phyloP scores from a whole-genome alignment of 176 grass and related monocot species.

The Elymus sibiricus region DNA sequence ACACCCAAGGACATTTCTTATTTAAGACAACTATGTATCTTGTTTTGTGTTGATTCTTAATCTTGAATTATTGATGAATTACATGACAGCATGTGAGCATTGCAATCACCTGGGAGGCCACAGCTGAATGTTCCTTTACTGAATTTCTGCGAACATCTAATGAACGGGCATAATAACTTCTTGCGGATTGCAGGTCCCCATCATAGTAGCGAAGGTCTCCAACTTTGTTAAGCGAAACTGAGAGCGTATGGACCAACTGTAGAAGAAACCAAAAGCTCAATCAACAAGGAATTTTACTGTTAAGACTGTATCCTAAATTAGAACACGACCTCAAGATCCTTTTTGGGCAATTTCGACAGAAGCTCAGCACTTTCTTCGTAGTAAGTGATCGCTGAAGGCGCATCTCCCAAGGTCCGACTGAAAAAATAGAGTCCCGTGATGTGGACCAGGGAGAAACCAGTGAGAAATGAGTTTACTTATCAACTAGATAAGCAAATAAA shows the following conservation, averaged over 20 bases:
- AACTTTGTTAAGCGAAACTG: slow-evolving; percentile 97
- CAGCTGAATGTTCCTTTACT: slow-evolving; percentile 68
- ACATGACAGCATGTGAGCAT: neutral
- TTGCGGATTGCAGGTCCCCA: slow-evolving; percentile 84
- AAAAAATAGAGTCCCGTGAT: slow-evolving; percentile 25
- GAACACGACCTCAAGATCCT: slow-evolving; percentile 81
- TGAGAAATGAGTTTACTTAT: neutral
- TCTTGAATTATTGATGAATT: neutral
- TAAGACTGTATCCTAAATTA: neutral
- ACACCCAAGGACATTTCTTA: neutral
- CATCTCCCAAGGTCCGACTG: slow-evolving; percentile 84
- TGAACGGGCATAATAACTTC: slow-evolving; percentile 76
- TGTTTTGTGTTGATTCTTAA: neutral
- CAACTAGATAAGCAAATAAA: slow-evolving; percentile 21
- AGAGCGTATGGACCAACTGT: slow-evolving; percentile 87
- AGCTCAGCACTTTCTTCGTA: slow-evolving; percentile 95
- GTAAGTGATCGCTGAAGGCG: slow-evolving; percentile 62
- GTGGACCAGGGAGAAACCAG: slow-evolving; percentile 18
- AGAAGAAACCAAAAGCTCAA: slow-evolving; percentile 33
- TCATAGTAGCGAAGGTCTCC: slow-evolving; percentile 87
- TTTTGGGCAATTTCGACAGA: slow-evolving; percentile 59
- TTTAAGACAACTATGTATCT: neutral
- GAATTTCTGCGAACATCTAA: slow-evolving; percentile 80
- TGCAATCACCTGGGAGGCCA: slow-evolving; percentile 74
- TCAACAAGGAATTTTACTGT: neutral